Evolutionary conservation across 306 rosid species (phyloP), one percentile per base, ranked within the genome.

Genomic region (Coriaria nepalensis): DNA sequence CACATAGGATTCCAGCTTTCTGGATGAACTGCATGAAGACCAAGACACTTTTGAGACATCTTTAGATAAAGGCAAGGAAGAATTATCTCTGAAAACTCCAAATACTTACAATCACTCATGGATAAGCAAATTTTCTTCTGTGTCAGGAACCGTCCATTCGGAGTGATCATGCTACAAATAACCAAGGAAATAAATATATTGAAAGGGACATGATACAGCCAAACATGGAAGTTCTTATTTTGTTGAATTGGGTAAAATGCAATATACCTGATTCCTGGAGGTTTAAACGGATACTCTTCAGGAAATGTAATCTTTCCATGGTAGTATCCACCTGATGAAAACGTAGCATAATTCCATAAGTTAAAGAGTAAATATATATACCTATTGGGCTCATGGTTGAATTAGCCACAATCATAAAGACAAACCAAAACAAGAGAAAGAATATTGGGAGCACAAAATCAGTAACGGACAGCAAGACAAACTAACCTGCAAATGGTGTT

Each of bases 1-100:
- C 98, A 90, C 96, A 90, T 82, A 9, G 98, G 98, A 77, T 90
- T 90, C 98, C 98, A 90, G 75, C 79, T 81, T 73, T 90, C 98
- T 4, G 98, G 98, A 73, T 90, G 98, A 73, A 85, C 98, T 85
- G 75, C 73, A 67, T 55, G 57, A 47, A 10, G 40, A 69, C 37
- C 64, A 66, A 57, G 35, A 13, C 54, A 20, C 8, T 38, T 43
- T 68, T 12, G 68, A 47, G 38, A 37, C 33, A 55, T 29, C 47
- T 49, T 41, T 40, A 44, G 20, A 14, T 2, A 40, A 33, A 45
- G 3, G 45, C 13, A 14, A 49, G 46, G 13, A 59, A 15, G 15
- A 32, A 51, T 62, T 43, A 39, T 64, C 53, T 43, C 34, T 47
- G 36, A 47, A 32, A 41, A 65, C 40, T 11, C 7, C 9, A n/a